Base-by-base conservation (phyloP, 176 grass and related monocot species). In the Tillandsia leiboldiana region DNA sequence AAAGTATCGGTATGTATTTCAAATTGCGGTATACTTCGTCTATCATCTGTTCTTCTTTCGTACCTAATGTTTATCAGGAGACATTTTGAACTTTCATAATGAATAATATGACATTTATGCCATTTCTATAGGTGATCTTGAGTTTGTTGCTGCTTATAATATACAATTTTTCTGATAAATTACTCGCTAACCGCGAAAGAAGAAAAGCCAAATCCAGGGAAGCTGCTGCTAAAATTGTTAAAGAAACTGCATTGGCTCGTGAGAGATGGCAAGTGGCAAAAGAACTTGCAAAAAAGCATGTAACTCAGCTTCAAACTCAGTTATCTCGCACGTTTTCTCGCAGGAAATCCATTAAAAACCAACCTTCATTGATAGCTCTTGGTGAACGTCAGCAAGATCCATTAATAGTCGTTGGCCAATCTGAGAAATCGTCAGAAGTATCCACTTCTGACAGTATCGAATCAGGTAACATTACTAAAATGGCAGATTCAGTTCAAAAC, bases 121-220 rank as follows among this genome's bases (percentile, higher is more conserved):
- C 27, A 58, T 70, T 51, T 28, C 67, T 68, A 78, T 64, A 97
- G 94, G 76, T 86, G 68, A 56, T 70, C 51, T 74, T 97, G 70
- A 78, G 74, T 8, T 62, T 90, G 47, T 49, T 86, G 18, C 83
- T 97, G 50, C 70, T 97, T 29, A 70, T 92, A 63, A 89, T 97
- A 82, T 92, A 90, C 72, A 97, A 87, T 78, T 97, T 79, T 74
- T 92, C 94, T 51, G 94, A 75, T 59, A 82, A 92, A 75, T 78
- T 83, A 68, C 89, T 97, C 26, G 66, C 72, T 10, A 83, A 84
- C 10, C 89, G 86, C 3, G 82, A 92, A 76, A 62, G 82, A 24
- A 85, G 82, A 81, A 80, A 90, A 71, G 89, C 86, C 3, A 85
- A 28, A 29, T 92, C 94, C 0, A 92, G 94, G 78, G 89, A 87